Conservation (phyloP, 2,329 filamentous ascomycete genomes). For the Penicillium palitans region DNA sequence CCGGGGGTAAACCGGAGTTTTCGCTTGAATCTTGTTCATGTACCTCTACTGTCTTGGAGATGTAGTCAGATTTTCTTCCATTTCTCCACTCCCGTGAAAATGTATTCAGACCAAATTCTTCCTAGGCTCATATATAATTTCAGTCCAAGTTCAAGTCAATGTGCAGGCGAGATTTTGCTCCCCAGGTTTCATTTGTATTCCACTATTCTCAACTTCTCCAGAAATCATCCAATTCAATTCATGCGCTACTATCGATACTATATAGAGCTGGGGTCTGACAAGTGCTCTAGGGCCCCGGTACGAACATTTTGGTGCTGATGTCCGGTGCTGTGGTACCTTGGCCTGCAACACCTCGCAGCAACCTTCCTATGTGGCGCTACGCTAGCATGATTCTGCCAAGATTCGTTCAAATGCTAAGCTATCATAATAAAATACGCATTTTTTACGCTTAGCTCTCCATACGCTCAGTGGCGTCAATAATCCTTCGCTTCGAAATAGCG, state of each 20-base stretch:
- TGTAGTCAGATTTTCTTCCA: slow-evolving; percentile 27
- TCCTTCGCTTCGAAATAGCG: neutral
- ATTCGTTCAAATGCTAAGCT: neutral
- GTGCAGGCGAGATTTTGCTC: neutral
- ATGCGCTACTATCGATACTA: neutral
- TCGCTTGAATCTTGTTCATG: slow-evolving; percentile 37
- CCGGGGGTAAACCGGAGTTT: slow-evolving; percentile 36
- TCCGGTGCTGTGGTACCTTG: neutral
- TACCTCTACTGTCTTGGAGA: slow-evolving; percentile 37
- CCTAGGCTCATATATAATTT: slow-evolving; percentile 10
- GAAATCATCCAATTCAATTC: neutral
- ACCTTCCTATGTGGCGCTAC: neutral
- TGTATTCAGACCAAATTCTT: slow-evolving; percentile 23
- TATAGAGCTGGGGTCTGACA: neutral
- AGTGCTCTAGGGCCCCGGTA: neutral
- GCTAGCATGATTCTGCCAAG: neutral
- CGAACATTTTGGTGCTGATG: neutral
- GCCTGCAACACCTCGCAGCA: neutral
- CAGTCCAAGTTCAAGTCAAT: slow-evolving; percentile 3
- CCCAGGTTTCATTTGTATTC: neutral
- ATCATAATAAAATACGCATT: neutral
- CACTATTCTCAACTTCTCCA: neutral
- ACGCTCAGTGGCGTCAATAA: neutral
- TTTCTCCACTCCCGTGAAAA: slow-evolving; percentile 33
- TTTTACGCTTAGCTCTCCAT: neutral